Base-by-base conservation (phyloP, 306 rosid genomes). In the Prinsepia uniflora region DNA sequence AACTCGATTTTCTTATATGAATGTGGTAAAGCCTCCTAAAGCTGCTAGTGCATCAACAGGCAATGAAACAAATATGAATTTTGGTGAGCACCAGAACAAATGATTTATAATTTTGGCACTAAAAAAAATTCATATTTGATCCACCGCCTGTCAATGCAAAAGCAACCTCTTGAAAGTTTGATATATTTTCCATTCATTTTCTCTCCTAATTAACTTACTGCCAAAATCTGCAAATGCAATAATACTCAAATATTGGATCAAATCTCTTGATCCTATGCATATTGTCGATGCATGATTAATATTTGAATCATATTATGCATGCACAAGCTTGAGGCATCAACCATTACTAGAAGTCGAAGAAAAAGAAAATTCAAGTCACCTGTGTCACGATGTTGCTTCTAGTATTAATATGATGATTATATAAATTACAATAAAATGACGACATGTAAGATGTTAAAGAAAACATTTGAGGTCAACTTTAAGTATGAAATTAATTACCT, bases 61-160 rank as follows among this genome's bases (percentile, higher is more conserved):
- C 79, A 64, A 36, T 42, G 10, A 10, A 80, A 70, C 86, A 93
- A 92, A 90, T 74, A 93, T 81, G 93, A 79, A 90, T 76, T 84
- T 65, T 8, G 7, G 5, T 39, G 57, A 52, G 36, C 36, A 3
- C 36, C 57, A 17, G 8, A n/a, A 0, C 24, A 52, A 52, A 47
- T 47, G 11, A 30, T 30, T 30, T 30, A 30, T 30, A 30, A 30
- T 30, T 30, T 30, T 3, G 36, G 4, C 36, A 30, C 36, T 30
- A 30, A 30, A 30, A 30, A 30, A 47, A 88, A 84, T 90, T 77
- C 98, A 90, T 85, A 93, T 90, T 90, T 84, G 91, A 81, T 75
- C 92, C 93, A 68, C 96, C 72, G 89, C 96, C 93, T 90, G 90
- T 85, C 77, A 0, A 83, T 75, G 61, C 81, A n/a, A 81, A 80